These are phyloP conservation scores for Boletus smithii DNA, from an alignment of 1,284 basidiomycete species.

Conservation along the genomic window DNA sequence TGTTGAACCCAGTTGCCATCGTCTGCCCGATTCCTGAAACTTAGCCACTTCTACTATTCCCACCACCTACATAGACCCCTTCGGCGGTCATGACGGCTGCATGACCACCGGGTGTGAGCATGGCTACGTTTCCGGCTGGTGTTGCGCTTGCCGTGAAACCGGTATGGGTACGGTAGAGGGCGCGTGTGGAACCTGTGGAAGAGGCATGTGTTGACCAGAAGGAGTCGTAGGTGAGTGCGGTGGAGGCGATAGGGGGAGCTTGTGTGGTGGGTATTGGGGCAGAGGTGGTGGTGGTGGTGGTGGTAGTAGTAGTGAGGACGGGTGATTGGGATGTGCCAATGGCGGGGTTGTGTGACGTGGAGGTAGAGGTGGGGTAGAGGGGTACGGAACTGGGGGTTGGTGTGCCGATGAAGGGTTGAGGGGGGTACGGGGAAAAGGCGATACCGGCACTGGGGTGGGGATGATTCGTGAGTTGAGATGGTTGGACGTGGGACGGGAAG, in stretches of 20 bases:
- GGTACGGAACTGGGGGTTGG: neutral
- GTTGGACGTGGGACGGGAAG: slow-evolving; percentile 4
- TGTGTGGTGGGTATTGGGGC: slow-evolving; percentile 1
- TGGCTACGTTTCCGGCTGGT: slow-evolving; percentile 29
- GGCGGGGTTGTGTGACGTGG: slow-evolving; percentile 2
- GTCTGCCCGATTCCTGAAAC: neutral
- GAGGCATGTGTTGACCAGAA: slow-evolving; percentile 59
- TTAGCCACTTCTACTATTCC: slow-evolving; percentile 4
- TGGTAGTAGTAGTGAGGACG: too few relatives aligned
- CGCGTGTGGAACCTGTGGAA: slow-evolving; percentile 24
- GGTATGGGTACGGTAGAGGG: slow-evolving; percentile 33
- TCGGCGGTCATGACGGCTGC: slow-evolving; percentile 33
- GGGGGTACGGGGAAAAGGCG: slow-evolving; percentile 1
- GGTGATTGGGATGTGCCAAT: too few relatives aligned
- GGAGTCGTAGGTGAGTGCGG: slow-evolving; percentile 56
- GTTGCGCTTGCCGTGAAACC: slow-evolving; percentile 28
- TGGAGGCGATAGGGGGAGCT: slow-evolving; percentile 17
- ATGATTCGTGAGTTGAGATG: slow-evolving; percentile 12
- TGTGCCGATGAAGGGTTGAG: slow-evolving; percentile 10
- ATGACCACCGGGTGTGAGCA: slow-evolving; percentile 33
- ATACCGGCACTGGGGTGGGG: slow-evolving; percentile 10
- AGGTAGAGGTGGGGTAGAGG: neutral
- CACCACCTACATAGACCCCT: slow-evolving; percentile 33
- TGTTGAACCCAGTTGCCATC: neutral
- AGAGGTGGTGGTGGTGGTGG: neutral